phyloP scores from a whole-genome alignment of 2,329 filamentous ascomycete genomes.

The Beauveria bassiana region DNA sequence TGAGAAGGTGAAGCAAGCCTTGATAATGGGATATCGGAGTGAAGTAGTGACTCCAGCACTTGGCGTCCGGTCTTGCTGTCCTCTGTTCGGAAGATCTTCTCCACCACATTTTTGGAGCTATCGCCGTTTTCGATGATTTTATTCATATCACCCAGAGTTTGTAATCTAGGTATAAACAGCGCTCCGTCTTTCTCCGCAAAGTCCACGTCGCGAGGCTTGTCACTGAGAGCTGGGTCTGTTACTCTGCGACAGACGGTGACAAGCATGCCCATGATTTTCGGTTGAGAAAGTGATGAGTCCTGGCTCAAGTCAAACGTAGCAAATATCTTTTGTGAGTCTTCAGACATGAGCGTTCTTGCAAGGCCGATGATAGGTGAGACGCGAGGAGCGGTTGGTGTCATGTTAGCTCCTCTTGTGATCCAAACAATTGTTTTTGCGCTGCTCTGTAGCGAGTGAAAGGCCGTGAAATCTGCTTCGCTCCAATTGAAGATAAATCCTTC shows the following conservation, averaged over 20 bases:
- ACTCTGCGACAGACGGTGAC: conserved; percentile 19
- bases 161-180: conserved; percentile 38
- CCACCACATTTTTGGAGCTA: conserved; percentile 2
- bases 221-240: conserved; percentile 12
- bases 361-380: conserved; percentile 37
- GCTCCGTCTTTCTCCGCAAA: conserved; percentile 31
- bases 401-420: conserved; percentile 37
- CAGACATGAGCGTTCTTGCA: conserved; percentile 40
- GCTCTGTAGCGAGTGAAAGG: conserved; percentile 32
- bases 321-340: conserved; percentile 36
- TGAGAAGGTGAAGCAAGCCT: neutral
- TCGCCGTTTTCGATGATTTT: conserved; percentile 32
- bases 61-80: neutral
- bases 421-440: conserved; percentile 36
- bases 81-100: conserved; percentile 17
- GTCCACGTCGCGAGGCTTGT: conserved; percentile 31
- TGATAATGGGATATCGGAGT: neutral
- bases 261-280: conserved; percentile 17
- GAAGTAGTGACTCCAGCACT: neutral
- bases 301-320: conserved; percentile 34
- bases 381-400: conserved; percentile 25
- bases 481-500: conserved; percentile 29
- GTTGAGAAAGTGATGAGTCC: conserved; percentile 16
- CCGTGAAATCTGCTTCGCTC: conserved; percentile 29
- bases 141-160: conserved; percentile 33